Evolutionary conservation across 2,329 filamentous ascomycete genomes (phyloP), one percentile per base, ranked within the genome.

Genomic region (Diaporthe sp.): DNA sequence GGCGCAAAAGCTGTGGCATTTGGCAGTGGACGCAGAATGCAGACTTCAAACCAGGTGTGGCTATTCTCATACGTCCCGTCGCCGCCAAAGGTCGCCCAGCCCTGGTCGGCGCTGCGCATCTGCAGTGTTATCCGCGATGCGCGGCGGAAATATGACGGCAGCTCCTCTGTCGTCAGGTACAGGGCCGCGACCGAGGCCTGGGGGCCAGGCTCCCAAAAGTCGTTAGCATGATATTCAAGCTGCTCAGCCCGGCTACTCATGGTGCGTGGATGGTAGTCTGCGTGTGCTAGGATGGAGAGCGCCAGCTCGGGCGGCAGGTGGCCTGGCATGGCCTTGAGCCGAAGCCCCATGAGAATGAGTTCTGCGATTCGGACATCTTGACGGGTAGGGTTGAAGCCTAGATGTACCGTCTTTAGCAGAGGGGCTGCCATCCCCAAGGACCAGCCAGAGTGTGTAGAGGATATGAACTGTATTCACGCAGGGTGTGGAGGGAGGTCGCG

Each of bases 21-120:
- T 4, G 28, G 58, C 7, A 73, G 31, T 13, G 75, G 79, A 20
- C 76, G 76, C 20, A 79, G 71, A 55, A 80, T 79, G 57, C 77
- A 78, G n/a, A 61, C 76, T 15, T 78, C 78, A 68, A 75, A 79
- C 77, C 78, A 79, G 3, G 79, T 78, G 49, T 79, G 77, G 28
- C 79, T 79, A 58, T 79, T 79, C 3, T 74, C 1, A 51, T 78
- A 79, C 25, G 76, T 78, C 22, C 76, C 77, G 0, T 79, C 1
- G 44, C 79, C 78, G 17, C 77, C 77, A 31, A n/a, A 53, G 12
- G 39, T 42, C n/a, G 77, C 75, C 77, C 78, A 80, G 57, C 79
- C 77, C 72, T 78, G 74, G 34, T 80, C 78, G 25, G 77, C 77
- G 15, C 67, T 61, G 42, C 72, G 76, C 42, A 76, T 78, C 74